Base-by-base conservation (phyloP, 352 stramenopile genomes). In the Globisporangium echinulatum region DNA sequence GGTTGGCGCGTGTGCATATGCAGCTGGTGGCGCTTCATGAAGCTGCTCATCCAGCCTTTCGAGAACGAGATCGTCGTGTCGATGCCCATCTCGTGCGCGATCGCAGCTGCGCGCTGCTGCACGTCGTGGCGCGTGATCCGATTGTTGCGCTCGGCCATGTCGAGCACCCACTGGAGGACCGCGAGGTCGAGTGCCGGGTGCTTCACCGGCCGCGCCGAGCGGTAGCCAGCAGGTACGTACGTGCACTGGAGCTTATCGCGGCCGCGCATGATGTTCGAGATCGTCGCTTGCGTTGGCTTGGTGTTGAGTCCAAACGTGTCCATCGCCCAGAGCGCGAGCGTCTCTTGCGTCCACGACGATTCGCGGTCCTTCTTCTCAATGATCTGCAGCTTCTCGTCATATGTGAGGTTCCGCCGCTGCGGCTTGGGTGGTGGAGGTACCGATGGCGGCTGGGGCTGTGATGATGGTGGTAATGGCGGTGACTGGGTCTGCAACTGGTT, bases 31-130 rank as follows among this genome's bases (percentile, higher is more conserved):
- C 74, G 70, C 48, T 70, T 78, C 63, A 85, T 70, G 59, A 87
- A 85, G 61, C 76, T 79, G 42, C 64, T 73, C 62, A 84, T 71
- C 76, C 76, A 88, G 7, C 79, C 76, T 48, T 78, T 85, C 17
- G 79, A 88, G 67, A 84, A 88, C 49, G 60, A 71, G 60, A 84
- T 61, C 50, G 65, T 61, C 15, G 68, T 59, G 33, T 59, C 48
- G 49, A 82, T 63, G 49, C 75, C 50, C 63, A 85, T 72, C 54
- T 79, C 66, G 13, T 65, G 50, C 5, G 72, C 72, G 44, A 84
- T 38, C 33, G 66, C 61, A 17, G 67, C 40, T 7, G 76, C 74
- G 49, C 69, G 70, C 17, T 71, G 70, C 67, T 69, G 66, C 61
- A 75, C 77, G 55, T 49, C 61, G 15, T 63, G 52, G 39, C 66